Base-by-base conservation (phyloP, 2,329 filamentous ascomycete genomes). In the Westerdykella sp. region DNA sequence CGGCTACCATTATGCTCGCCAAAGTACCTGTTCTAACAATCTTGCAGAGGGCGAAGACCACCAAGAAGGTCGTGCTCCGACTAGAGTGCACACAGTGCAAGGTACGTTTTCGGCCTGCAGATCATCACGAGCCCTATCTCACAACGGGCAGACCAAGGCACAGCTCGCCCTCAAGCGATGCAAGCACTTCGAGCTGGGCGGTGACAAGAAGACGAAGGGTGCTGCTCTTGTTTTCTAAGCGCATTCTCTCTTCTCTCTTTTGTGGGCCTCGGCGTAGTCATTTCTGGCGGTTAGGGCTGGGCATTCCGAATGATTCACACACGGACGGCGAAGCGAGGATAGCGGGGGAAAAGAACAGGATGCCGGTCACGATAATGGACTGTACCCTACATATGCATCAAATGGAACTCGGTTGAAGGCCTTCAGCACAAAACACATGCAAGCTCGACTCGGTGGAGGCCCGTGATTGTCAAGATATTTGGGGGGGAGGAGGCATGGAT, bases 151-250 rank as follows among this genome's bases (percentile, higher is more conserved):
- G 86, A 84, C 88, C 73, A 97, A 96, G 85, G 84, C 83, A 75
- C 89, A 98, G 80, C 81, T 98, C 70, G 82, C 93, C 64, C 80
- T 98, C 75, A 98, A 98, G 87, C 88, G 93, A 73, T 98, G 93
- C 89, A 98, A 98, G 87, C 93, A 98, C 83, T 98, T 98, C 78
- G 93, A 98, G 81, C 80, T 98, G 70, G 93, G 93, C 84, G 93
- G 93, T 83, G 93, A 98, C 85, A 98, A 98, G 90, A 98, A 98
- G 88, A 98, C 93, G 68, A 98, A 98, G 89, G 93, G 93, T 85
- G 93, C 93, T 68, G 93, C 93, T 76, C 84, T 98, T 70, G 93
- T 98, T 69, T 98, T 98, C 83, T 98, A 95, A 84, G 77, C 80
- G 75, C 71, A 67, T 75, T 75, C 54, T 55, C 63, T 59, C 57